Base-by-base conservation (phyloP, 495 filamentous ascomycete species). In the Trichoderma virens region DNA sequence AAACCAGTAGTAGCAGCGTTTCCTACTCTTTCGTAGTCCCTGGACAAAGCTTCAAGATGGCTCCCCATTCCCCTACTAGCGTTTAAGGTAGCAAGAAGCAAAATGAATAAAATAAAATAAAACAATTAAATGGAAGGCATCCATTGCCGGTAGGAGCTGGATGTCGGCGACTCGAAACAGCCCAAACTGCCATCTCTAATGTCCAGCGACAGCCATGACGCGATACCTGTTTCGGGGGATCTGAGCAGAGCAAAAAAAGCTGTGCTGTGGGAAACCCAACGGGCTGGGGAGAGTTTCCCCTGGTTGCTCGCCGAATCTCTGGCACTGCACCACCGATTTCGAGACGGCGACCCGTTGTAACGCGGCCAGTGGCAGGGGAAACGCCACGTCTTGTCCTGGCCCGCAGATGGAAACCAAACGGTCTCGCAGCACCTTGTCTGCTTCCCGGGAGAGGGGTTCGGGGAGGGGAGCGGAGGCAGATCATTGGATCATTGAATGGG, bases 241-340 rank as follows among this genome's bases (percentile, higher is more conserved):
- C 23, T 27, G 51, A 56, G 51, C 18, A 56, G 23, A n/a, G n/a
- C n/a, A n/a, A n/a, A n/a, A n/a, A n/a, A n/a, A n/a, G n/a, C n/a
- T n/a, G n/a, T n/a, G n/a, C 51, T 28, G 27, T 56, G 51, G 27
- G 23, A 56, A 28, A 30, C 51, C 51, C 51, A 56, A 11, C 23
- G 11, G 25, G 51, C 51, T 30, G 51, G 41, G 5, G 20, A 28
- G 23, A 56, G 7, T 5, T 13, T 56, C 51, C 51, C 51, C 51
- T 56, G 51, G 51, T 30, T 56, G 51, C 51, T 56, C 51, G 51
- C 51, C 51, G 51, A 56, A 56, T 56, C 25, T 56, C 51, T 56
- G 23, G 51, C 51, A 56, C 51, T 56, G 51, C 51, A 56, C 14
- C 51, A 56, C 51, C 14, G n/a, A 28, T 56, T 56, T 1, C 3